These are phyloP conservation scores for Obelidium mucronatum DNA, from an alignment of 192 early-diverging fungal genomes.

Conservation along the genomic window DNA sequence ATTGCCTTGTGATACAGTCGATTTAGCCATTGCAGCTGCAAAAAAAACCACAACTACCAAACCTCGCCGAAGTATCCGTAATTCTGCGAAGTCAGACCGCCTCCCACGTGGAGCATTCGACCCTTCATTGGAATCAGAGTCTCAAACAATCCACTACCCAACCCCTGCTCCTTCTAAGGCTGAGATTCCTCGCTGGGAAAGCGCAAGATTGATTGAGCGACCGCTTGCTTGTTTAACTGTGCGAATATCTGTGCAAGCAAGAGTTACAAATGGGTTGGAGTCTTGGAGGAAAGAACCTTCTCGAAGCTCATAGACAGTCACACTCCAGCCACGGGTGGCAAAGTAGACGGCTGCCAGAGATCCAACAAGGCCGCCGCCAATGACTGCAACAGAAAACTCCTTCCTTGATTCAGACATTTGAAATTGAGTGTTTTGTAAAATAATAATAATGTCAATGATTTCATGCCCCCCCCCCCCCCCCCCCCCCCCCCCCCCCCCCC, in stretches of 20 bases:
- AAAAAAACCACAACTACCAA: slow-evolving; percentile 9
- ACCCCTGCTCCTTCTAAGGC: slow-evolving; percentile 76
- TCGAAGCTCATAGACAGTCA: slow-evolving; percentile 86
- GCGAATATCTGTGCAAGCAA: slow-evolving; percentile 44
- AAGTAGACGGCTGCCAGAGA: slow-evolving; percentile 87
- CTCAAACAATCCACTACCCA: slow-evolving; percentile 67
- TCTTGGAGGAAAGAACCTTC: slow-evolving; percentile 58
- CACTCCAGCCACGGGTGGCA: slow-evolving; percentile 89
- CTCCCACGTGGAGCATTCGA: slow-evolving; percentile 87
- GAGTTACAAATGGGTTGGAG: neutral
- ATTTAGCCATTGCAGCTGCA: neutral
- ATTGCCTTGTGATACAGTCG: slow-evolving; percentile 69
- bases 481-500: too few relatives aligned
- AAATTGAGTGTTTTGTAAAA: too few relatives aligned
- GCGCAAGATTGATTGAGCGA: slow-evolving; percentile 93
- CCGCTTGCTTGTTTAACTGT: slow-evolving; percentile 43
- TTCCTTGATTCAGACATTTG: too few relatives aligned
- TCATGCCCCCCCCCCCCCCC: too few relatives aligned
- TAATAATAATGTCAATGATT: too few relatives aligned
- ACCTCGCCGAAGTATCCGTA: slow-evolving; percentile 91
- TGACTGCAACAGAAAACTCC: slow-evolving; percentile 67
- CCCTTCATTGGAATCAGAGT: slow-evolving; percentile 89
- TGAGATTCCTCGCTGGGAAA: slow-evolving; percentile 85
- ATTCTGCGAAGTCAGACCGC: slow-evolving; percentile 74
- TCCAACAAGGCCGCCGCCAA: slow-evolving; percentile 92